Percentiles rank a stretch among this genome's conserved stretches.
phyloP scores from a whole-genome alignment of 2,329 filamentous ascomycete genomes.

The Diatrype stigma region DNA sequence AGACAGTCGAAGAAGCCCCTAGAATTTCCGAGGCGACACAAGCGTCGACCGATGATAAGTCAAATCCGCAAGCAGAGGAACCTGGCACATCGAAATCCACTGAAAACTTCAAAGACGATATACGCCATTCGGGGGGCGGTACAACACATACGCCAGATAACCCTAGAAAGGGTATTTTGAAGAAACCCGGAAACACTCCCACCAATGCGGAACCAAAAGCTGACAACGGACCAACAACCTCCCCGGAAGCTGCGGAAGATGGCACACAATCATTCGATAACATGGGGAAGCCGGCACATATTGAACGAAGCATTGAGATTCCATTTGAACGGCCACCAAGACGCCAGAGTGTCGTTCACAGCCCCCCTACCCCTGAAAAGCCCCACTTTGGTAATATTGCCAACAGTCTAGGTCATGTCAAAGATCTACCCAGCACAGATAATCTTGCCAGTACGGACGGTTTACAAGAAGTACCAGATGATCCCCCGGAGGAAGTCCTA shows the following conservation, averaged over 20 bases:
- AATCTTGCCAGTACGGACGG: constrained; percentile 18
- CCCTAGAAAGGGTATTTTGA: background rate
- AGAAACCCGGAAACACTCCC: background rate
- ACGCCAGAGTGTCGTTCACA: constrained; percentile 13
- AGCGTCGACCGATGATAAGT: background rate
- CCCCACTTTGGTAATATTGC: constrained; percentile 8
- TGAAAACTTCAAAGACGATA: constrained; percentile 10
- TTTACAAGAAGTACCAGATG: constrained; percentile 17
- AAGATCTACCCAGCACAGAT: constrained; percentile 19
- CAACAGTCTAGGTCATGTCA: constrained; percentile 16
- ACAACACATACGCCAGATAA: background rate
- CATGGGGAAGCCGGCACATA: constrained; percentile 26
- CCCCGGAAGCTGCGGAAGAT: background rate
- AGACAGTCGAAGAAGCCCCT: constrained; percentile 14
- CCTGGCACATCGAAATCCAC: constrained; percentile 17
- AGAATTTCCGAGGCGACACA: constrained; percentile 2
- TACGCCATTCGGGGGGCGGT: background rate
- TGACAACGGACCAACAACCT: background rate
- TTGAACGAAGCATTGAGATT: constrained; percentile 27
- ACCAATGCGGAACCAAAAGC: background rate
- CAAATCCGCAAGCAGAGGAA: constrained; percentile 8
- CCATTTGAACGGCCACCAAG: constrained; percentile 24
- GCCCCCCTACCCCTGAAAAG: constrained; percentile 7
- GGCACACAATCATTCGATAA: constrained; percentile 20
- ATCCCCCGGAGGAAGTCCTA: constrained; percentile 29